Conservation (phyloP, 2,329 filamentous ascomycete genomes). For the Bipolaris sorokiniana region DNA sequence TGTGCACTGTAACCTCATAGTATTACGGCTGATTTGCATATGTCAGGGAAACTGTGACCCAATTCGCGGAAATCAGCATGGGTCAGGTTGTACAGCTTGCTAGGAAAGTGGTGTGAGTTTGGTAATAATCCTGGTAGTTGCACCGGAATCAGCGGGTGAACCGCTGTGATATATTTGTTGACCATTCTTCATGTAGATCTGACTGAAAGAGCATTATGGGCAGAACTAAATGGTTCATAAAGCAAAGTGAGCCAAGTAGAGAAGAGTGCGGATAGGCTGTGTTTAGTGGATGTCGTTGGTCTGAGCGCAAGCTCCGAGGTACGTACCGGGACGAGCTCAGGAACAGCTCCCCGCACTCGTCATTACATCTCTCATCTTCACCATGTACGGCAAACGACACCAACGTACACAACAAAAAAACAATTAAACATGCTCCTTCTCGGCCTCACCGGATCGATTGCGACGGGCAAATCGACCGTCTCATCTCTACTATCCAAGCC, state of each 20-base stretch:
- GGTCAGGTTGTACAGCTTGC: neutral
- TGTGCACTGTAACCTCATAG: neutral
- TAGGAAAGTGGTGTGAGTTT: neutral
- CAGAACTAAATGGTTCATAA: neutral
- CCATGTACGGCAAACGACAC: conserved; percentile 10
- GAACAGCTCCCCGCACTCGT: conserved; percentile 16
- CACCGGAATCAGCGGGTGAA: neutral
- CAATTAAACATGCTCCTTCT: conserved; percentile 80
- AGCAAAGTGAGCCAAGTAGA: neutral
- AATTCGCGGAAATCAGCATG: neutral
- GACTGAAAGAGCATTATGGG: neutral
- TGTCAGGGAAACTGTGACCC: neutral
- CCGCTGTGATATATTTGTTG: neutral
- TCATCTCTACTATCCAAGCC: conserved; percentile 78
- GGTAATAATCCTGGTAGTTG: neutral
- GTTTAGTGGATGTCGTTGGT: neutral
- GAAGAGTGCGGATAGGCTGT: neutral
- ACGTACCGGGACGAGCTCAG: conserved; percentile 5
- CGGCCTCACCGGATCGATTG: conserved; percentile 94
- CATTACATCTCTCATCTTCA: conserved; percentile 12
- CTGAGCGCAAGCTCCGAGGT: conserved; percentile 17
- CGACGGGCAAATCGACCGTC: conserved; percentile 97
- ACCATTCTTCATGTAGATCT: too few species aligned
- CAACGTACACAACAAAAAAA: conserved; percentile 5
- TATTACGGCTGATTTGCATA: neutral